phyloP scores from a whole-genome alignment of 2,329 filamentous ascomycete genomes.

The Diplodia intermedia region DNA sequence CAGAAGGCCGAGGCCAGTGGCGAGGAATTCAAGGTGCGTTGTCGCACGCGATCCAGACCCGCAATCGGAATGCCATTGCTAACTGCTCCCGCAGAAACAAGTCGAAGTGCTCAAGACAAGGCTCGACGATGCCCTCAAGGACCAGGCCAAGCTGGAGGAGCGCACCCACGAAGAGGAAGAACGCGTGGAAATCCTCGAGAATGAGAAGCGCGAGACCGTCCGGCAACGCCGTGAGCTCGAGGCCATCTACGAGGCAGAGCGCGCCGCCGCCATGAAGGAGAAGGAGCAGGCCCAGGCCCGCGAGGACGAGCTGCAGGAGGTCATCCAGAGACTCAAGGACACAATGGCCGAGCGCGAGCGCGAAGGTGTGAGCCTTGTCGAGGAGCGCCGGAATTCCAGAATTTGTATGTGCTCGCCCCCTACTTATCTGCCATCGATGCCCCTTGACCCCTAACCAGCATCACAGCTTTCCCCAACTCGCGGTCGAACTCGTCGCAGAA shows the following conservation, averaged over 20 bases:
- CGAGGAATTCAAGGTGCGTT: conserved; percentile 65
- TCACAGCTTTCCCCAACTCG: conserved; percentile 44
- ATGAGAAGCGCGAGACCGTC: conserved; percentile 82
- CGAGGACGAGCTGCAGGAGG: conserved; percentile 88
- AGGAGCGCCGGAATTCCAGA: conserved; percentile 30
- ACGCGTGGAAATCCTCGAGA: conserved; percentile 78
- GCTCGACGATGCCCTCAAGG: conserved; percentile 81
- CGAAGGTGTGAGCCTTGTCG: conserved; percentile 54
- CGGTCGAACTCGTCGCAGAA: conserved; percentile 63
- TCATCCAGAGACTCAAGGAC: conserved; percentile 92
- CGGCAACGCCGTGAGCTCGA: conserved; percentile 91
- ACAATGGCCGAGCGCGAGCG: conserved; percentile 76
- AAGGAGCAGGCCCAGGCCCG: conserved; percentile 84
- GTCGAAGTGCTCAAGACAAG: conserved; percentile 82
- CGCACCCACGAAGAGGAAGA: conserved; percentile 85
- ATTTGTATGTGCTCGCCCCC: conserved; percentile 15
- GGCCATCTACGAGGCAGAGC: conserved; percentile 88
- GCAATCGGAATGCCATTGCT: conserved; percentile 14
- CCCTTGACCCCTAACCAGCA: conserved; percentile 27
- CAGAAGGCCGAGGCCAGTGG: conserved; percentile 79
- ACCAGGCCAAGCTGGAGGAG: conserved; percentile 88
- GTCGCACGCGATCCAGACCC: neutral
- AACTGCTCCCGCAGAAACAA: conserved; percentile 69
- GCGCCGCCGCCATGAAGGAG: conserved; percentile 85
- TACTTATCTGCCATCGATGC: neutral